Percentiles rank a stretch among this genome's conserved stretches.
These are phyloP conservation scores for Gyromitra esculenta DNA, from an alignment of 2,329 filamentous ascomycete species.

Conservation along the genomic window DNA sequence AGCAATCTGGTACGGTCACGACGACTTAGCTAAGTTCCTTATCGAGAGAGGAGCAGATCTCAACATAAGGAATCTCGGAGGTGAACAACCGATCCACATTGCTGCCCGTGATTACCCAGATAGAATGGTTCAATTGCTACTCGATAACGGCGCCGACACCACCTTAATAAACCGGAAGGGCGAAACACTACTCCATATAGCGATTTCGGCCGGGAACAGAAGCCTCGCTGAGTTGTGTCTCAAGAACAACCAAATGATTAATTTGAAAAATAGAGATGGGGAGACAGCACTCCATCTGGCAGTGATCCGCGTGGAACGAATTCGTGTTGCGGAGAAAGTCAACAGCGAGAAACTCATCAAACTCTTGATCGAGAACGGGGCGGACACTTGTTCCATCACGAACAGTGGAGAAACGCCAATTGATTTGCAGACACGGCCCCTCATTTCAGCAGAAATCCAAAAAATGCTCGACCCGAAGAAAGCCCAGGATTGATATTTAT, in stretches of 20 bases:
- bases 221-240: background rate
- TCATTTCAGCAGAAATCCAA: background rate
- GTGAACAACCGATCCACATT: background rate
- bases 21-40: background rate
- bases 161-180: background rate
- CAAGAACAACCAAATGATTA: background rate
- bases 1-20: background rate
- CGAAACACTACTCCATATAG: background rate
- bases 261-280: background rate
- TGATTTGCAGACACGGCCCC: background rate
- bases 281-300: slow-evolving; percentile 7
- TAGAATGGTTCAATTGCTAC: background rate
- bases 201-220: background rate
- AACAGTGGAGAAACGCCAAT: background rate
- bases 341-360: background rate
- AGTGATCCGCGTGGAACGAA: too few species aligned
- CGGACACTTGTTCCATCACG: background rate
- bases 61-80: background rate
- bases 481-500: background rate
- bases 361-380: slow-evolving; percentile 6
- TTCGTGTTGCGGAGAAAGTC: background rate
- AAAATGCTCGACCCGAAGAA: background rate
- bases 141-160: background rate
- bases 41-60: background rate
- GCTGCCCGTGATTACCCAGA: too few species aligned